Evolutionary conservation across 192 early-diverging fungal genomes (phyloP), one percentile per base, ranked within the genome.

Genomic region (Phycomyces nitens): DNA sequence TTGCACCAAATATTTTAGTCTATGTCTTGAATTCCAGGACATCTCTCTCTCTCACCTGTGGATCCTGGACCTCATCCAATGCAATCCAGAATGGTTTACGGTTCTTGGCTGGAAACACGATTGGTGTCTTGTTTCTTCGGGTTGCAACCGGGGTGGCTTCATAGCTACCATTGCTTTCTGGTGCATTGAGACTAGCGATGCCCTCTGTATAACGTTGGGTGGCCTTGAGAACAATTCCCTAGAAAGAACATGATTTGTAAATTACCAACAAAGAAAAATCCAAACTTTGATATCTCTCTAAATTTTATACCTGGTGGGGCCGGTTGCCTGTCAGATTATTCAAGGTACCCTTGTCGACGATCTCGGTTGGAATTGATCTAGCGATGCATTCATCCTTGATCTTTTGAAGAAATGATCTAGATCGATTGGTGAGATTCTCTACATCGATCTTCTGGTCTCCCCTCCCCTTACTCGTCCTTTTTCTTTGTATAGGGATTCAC

Each of bases 211-310:
- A 12, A 11, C 74, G 44, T 14, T 60, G 27, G 0, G 80, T 72
- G 9, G 82, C 74, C 58, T 82, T 61, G 50, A 84, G 47, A n/a
- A 84, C 68, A 12, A 84, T 63, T 47, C 82, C 82, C 76, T 82
- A 57, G 27, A 29, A 7, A 20, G 6, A 16, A n/a, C 12, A 49
- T 22, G 41, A 21, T 14, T 27, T 22, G 9, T 14, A 42, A 1
- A n/a, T 38, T 26, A 54, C 20, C 16, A 26, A 16, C 15, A 16
- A n/a, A 24, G 34, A n/a, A 43, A 12, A 34, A 2, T 60, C 40
- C 20, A 43, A 23, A 9, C 27, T 15, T 47, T 22, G 9, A 47
- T 50, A n/a, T 49, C n/a, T 40, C 24, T 50, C 40, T 14, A 29
- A 16, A 21, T 47, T 41, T 22, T 9, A 27, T 76, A 79, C 80